Base-by-base conservation (phyloP, 495 filamentous ascomycete genomes). In the Hyphodiscus hymeniophilus region DNA sequence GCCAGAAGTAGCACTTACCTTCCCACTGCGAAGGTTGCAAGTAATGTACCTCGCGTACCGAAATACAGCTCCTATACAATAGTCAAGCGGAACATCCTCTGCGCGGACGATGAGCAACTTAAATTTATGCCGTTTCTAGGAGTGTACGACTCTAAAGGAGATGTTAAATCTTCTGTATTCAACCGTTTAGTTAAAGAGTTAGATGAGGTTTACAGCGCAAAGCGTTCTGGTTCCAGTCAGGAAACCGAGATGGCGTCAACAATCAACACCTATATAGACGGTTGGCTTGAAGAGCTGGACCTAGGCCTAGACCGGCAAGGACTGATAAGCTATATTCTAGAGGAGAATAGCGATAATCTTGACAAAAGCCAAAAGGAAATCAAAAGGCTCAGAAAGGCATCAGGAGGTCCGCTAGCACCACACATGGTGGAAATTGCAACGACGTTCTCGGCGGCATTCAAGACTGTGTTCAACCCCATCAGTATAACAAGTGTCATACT, bases 81-180 rank as follows among this genome's bases (percentile, higher is more conserved):
- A n/a, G 47, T 57, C 6, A 48, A 41, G 12, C 47, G 58, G 31
- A 60, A 57, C 31, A 45, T 60, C 2, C 39, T 57, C 3, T 38
- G 50, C 13, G 47, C 44, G 16, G 58, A 60, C 42, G 54, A 52
- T 44, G 47, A 52, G 17, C 50, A 42, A 16, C 51, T 60, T 17
- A 46, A 42, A 38, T 60, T 47, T 32, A 50, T 54, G 18, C 58
- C 54, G 8, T 55, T 42, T n/a, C n/a, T 56, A 18, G 42, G 26
- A 28, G n/a, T n/a, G n/a, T n/a, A n/a, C n/a, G 49, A 55, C 31
- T 18, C 33, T n/a, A 18, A 31, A 13, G 47, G 38, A 21, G 17
- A 33, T 13, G 13, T 38, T 18, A 31, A 34, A 24, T 45, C 40
- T 15, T 28, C 26, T 4, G 26, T 28, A 5, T 15, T 45, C 21